Percentiles rank a stretch among this genome's conserved stretches.
These are phyloP conservation scores for Schizophyllum amplum DNA, from an alignment of 1,284 basidiomycete species.

Conservation along the genomic window DNA sequence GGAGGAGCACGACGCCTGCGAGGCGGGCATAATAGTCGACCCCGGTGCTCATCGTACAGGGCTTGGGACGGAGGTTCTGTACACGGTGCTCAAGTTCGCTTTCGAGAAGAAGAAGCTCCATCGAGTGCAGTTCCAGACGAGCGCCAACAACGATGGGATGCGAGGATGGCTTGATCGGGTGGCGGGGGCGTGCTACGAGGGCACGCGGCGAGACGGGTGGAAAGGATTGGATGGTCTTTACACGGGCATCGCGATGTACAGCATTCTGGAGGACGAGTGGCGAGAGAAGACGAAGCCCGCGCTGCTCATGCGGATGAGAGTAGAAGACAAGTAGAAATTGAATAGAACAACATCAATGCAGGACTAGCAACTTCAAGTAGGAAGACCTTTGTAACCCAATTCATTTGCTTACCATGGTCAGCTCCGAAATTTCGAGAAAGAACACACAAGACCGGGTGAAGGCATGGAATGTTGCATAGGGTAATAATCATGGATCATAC, in stretches of 20 bases:
- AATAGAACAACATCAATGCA: too few relatives aligned
- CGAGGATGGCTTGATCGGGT: conserved; percentile 32
- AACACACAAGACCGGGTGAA: conserved; percentile 1
- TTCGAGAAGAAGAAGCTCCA: conserved; percentile 34
- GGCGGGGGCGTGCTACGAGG: conserved; percentile 29
- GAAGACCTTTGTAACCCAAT: too few relatives aligned
- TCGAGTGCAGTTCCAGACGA: conserved; percentile 33
- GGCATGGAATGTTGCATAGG: too few relatives aligned
- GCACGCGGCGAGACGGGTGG: conserved; percentile 29
- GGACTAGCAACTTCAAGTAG: too few relatives aligned
- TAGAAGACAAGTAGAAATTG: too few relatives aligned
- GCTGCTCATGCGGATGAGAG: conserved; percentile 11
- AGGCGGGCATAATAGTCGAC: conserved; percentile 33
- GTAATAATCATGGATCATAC: too few relatives aligned
- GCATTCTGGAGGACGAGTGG: conserved; percentile 36
- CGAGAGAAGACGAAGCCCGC: conserved; percentile 20
- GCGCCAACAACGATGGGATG: conserved; percentile 32
- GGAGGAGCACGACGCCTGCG: conserved; percentile 23
- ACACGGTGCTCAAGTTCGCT: conserved; percentile 27
- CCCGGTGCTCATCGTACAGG: conserved; percentile 28
- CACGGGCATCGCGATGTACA: conserved; percentile 29
- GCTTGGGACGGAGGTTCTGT: conserved; percentile 33
- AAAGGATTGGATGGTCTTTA: conserved; percentile 23
- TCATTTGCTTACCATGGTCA: too few relatives aligned
- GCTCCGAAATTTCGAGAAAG: conserved; percentile 6